phyloP scores from a whole-genome alignment of 441 rosid species.

The Populus trichocarpa region DNA sequence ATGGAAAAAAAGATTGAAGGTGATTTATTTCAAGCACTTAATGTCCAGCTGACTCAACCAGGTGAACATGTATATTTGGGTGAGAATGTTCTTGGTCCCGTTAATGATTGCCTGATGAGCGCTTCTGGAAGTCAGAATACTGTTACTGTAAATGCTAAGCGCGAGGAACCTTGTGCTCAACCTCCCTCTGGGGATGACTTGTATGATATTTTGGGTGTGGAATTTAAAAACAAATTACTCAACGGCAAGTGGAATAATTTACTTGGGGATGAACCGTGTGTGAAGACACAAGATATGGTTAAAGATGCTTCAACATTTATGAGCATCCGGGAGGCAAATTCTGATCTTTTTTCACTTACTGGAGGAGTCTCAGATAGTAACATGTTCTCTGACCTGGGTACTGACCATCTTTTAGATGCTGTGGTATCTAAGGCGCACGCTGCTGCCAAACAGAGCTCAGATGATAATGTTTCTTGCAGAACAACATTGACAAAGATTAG shows the following conservation, averaged over 20 bases:
- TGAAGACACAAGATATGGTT: constrained; percentile 30
- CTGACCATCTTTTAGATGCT: constrained; percentile 87
- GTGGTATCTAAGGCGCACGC: constrained; percentile 70
- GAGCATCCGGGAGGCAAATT: constrained; percentile 39
- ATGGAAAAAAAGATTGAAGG: constrained; percentile 25
- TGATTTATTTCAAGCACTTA: constrained; percentile 29
- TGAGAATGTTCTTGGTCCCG: constrained; percentile 16
- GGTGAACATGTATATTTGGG: constrained; percentile 15
- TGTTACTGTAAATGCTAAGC: constrained; percentile 15
- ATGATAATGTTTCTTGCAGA: constrained; percentile 64
- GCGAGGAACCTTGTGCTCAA: constrained; percentile 36
- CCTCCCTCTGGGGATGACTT: constrained; percentile 62
- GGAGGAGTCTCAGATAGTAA: constrained; percentile 34
- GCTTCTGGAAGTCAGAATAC: constrained; percentile 30
- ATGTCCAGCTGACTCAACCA: constrained; percentile 17
- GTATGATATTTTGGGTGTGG: constrained; percentile 75
- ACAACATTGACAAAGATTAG: constrained; percentile 64
- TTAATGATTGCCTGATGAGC: constrained; percentile 24
- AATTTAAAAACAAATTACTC: constrained; percentile 57
- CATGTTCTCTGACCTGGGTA: constrained; percentile 31
- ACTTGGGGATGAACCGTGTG: constrained; percentile 19
- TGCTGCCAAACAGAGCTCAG: constrained; percentile 59
- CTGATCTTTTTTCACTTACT: constrained; percentile 26
- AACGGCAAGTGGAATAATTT: constrained; percentile 32
- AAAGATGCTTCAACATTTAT: constrained; percentile 34